These are phyloP conservation scores for Xylaria sp. DNA, from an alignment of 2,329 filamentous ascomycete genomes.

Conservation along the genomic window DNA sequence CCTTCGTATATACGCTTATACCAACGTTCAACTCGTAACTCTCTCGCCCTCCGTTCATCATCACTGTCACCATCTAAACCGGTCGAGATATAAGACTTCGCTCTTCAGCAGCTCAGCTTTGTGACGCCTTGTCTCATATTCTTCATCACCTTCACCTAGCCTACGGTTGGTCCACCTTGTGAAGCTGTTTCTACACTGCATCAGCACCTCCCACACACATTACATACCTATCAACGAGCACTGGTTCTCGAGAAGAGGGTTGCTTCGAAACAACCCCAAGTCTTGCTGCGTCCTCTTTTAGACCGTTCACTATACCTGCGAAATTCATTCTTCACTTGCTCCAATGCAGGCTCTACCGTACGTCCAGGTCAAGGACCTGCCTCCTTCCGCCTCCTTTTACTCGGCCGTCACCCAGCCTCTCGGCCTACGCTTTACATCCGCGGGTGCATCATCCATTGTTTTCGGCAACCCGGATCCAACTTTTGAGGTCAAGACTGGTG, in stretches of 20 bases:
- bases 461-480: slow-evolving; percentile 57
- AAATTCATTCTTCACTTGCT: slow-evolving; percentile 33
- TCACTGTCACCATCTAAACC: neutral
- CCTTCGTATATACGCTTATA: neutral
- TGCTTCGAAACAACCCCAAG: slow-evolving; percentile 18
- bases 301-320: slow-evolving; percentile 10
- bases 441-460: slow-evolving; percentile 54
- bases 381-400: slow-evolving; percentile 85
- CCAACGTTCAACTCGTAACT: neutral
- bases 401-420: slow-evolving; percentile 81
- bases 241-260: slow-evolving; percentile 19
- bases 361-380: slow-evolving; percentile 78
- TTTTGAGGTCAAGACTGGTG: slow-evolving; percentile 58
- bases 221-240: slow-evolving; percentile 11
- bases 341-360: slow-evolving; percentile 58
- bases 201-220: slow-evolving; percentile 20
- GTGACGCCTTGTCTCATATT: slow-evolving; percentile 19
- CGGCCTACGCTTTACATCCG: slow-evolving; percentile 74
- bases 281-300: slow-evolving; percentile 1
- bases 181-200: slow-evolving; percentile 33
- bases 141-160: slow-evolving; percentile 4
- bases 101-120: neutral
- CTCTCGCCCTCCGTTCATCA: neutral
- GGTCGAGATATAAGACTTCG: neutral
- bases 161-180: slow-evolving; percentile 38